Evolutionary conservation across 2,329 filamentous ascomycete species (phyloP), one percentile per base, ranked within the genome.

Genomic region (Sodiomyces alkalinus): DNA sequence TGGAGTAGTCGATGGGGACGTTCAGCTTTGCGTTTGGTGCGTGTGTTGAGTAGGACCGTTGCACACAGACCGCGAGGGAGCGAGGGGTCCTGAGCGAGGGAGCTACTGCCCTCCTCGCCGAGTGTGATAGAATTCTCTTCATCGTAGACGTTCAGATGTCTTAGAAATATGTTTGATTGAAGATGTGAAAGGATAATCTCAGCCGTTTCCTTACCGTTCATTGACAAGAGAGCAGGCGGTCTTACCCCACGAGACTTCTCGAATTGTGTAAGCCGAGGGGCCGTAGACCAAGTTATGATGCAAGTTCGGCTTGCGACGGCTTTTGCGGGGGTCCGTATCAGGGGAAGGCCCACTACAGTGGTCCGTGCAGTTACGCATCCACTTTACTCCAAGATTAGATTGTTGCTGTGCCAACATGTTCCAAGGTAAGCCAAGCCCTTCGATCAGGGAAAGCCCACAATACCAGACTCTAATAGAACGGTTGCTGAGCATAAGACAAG

Each of bases 1-100:
- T 74, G 35, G 75, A 71, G 56, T 90, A 98, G 60, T 96, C 86
- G 41, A 83, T 73, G 6, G 86, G 81, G 26, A 83, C 56, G 52
- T 98, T 98, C 31, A 98, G 69, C 39, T 60, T 64, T 29, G 72
- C 71, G 33, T 68, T 68, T 16, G 68, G 61, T 18, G 65, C 65
- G 32, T 68, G 62, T 27, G 65, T 64, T 31, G 68, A 73, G 47
- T 72, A 72, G 25, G 17, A 17, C 23, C 31, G 41, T 11, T 13
- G 11, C n/a, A 33, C n/a, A n/a, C n/a, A 32, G 32, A 39, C 38
- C 27, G 33, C 30, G 27, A 35, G 18, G 12, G 34, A 34, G 16
- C 35, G 28, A 20, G 25, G 30, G 17, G 17, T 22, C 16, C 22
- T 33, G 15, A 33, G 27, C 13, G 30, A 33, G 21, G 33, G 25